phyloP scores from a whole-genome alignment of 2,329 filamentous ascomycete species.

The Penicillium hordei region DNA sequence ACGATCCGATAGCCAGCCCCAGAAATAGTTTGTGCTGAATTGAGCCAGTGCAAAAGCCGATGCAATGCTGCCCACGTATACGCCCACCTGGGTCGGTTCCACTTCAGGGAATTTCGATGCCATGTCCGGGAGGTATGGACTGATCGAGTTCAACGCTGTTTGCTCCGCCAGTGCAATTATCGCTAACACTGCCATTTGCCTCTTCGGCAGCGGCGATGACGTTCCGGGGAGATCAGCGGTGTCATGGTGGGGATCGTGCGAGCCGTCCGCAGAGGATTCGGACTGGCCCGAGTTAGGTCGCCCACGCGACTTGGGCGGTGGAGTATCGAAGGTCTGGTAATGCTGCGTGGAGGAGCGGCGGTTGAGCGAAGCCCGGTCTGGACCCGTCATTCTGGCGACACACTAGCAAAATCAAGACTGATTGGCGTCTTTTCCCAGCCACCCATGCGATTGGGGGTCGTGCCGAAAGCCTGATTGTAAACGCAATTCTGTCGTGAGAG shows the following conservation, averaged over 20 bases:
- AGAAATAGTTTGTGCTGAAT: conserved; percentile 86
- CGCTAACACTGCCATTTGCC: conserved; percentile 80
- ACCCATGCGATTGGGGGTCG: conserved; percentile 12
- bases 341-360: conserved; percentile 48
- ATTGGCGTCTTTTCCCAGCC: background rate
- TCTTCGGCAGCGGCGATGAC: conserved; percentile 73
- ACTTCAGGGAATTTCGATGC: conserved; percentile 81
- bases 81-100: conserved; percentile 65
- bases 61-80: conserved; percentile 88
- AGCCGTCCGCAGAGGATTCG: conserved; percentile 38
- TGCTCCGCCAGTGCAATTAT: conserved; percentile 90
- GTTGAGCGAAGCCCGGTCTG: conserved; percentile 33
- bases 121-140: conserved; percentile 93
- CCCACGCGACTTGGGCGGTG: conserved; percentile 48
- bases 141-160: conserved; percentile 94
- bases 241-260: conserved; percentile 30
- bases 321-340: conserved; percentile 51
- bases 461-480: conserved; percentile 7
- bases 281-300: conserved; percentile 46
- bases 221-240: conserved; percentile 14
- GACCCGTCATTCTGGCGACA: conserved; percentile 29
- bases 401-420: background rate
- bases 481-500: conserved; percentile 9
- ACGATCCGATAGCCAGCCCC: conserved; percentile 79
- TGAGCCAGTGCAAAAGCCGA: conserved; percentile 91